Evolutionary conservation across 176 grass and related monocot species (phyloP), one percentile per base, ranked within the genome.

Genomic region (Eleusine coracana): DNA sequence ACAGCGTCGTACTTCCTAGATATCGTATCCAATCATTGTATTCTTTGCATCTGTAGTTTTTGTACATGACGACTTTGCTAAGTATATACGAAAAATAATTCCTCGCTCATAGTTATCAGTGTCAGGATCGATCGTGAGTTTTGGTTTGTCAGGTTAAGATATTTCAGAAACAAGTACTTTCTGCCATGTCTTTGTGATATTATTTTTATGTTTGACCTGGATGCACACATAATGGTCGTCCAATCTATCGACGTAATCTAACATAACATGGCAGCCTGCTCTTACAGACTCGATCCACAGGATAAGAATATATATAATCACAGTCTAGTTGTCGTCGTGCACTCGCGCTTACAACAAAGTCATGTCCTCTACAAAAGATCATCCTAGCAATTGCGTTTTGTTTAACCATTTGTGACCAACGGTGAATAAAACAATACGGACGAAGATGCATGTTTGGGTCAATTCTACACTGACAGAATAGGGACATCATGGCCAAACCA

Each of bases 221-320:
- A 21, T 18, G 74, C 74, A 29, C 75, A 68, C 54, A 79, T 10
- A 11, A 29, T n/a, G 27, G 58, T 65, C 1, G 37, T 69, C 20
- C 59, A 83, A 83, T 83, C 68, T 36, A 79, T 79, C 49, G 11
- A 78, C 73, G 68, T 73, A 74, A 84, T 88, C 80, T 29, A 63
- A 54, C 80, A 66, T 29, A 63, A 54, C 80, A 66, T 28, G 44
- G 45, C 41, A 5, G 17, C 78, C 63, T 60, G 78, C 62, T 49
- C 14, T 46, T 31, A 7, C 25, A 62, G 7, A 12, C 23, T 27
- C 23, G 10, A 62, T 12, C 10, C 11, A 61, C 21, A 1, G 1
- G 56, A 23, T 59, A 15, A 51, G 8, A 51, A 51, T 51, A 51
- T 51, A 54, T 54, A 54, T 54, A 54, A 55, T 55, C 16, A 4